Evolutionary conservation across 1,284 basidiomycete species (phyloP).

Genomic region (Heliocybe sulcata): DNA sequence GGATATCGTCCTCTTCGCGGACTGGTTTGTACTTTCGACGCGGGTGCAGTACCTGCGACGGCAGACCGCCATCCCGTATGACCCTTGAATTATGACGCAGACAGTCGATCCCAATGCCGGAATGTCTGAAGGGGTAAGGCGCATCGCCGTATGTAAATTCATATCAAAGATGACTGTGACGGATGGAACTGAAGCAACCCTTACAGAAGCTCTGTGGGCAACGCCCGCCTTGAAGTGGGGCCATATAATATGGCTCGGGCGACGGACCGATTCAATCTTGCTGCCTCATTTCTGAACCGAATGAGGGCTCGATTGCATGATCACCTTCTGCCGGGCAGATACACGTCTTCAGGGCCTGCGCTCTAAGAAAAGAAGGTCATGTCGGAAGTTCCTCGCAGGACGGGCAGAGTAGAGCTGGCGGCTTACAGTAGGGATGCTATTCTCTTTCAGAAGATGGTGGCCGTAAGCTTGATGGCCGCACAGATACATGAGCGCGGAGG

Average conservation of each 20-base stretch:
- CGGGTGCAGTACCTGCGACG: neutral
- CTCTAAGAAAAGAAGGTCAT: neutral
- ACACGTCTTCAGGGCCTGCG: neutral
- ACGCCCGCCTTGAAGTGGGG: no score
- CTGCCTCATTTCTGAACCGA: neutral
- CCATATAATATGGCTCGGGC: no score
- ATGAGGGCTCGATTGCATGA: neutral
- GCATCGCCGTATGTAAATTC: neutral
- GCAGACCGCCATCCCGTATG: neutral
- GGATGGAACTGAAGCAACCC: neutral
- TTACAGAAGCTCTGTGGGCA: no score
- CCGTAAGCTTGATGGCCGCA: no score
- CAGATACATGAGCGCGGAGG: no score
- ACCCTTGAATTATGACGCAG: neutral
- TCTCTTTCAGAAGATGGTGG: no score
- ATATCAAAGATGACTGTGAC: neutral
- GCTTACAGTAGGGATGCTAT: neutral
- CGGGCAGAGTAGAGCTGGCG: neutral
- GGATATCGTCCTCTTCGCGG: neutral
- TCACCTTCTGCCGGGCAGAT: neutral
- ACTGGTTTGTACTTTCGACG: neutral
- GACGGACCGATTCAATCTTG: neutral
- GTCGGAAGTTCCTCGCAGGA: neutral
- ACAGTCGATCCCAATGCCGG: no score
- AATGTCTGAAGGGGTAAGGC: neutral